Base-by-base conservation (phyloP, 2,329 filamentous ascomycete species). In the Leptographium procerum region DNA sequence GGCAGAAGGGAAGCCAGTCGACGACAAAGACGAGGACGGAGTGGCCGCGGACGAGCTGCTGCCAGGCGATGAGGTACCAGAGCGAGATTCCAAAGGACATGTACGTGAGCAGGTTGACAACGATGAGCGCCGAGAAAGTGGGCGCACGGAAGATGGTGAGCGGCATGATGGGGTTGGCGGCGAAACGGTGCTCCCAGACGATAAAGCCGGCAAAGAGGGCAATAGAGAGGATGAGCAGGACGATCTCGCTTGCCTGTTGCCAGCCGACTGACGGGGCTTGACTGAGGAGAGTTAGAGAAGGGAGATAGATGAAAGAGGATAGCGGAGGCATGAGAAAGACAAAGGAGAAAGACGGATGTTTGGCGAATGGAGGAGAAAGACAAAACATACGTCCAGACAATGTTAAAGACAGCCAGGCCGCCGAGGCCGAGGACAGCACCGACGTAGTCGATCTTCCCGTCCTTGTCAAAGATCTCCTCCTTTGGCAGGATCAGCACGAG, bases 1-100 rank as follows among this genome's bases (percentile, higher is more conserved):
- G 61, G 0, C 69, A 69, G 48, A 78, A 73, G 0, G 77, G 75
- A 0, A 71, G 69, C 64, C 69, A 75, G 9, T 67, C 66, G 11
- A 71, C 63, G 0, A 69, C 71, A 40, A 72, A 70, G 16, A 73
- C 63, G 2, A 80, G 65, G 3, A 75, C 66, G 1, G 66, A 67
- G 64, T 68, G 69, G 14, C 71, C 64, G 14, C 77, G 73, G 3
- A 79, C 63, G 10, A 72, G 63, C 59, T 76, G 72, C 52, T 52
- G 52, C 56, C 56, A 64, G 4, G 59, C 47, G 48, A 56, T 60
- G 54, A 63, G 61, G 55, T 64, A 64, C 63, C 63, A 64, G 31
- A 64, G 58, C 9, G 26, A 58, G 19, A 63, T 62, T 31, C 62
- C 59, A n/a, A 63, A 52, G 40, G 61, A 56, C 63, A 65, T 65